These are phyloP conservation scores for Tillandsia fasciculata DNA, from an alignment of 176 grass and related monocot species.

Conservation along the genomic window DNA sequence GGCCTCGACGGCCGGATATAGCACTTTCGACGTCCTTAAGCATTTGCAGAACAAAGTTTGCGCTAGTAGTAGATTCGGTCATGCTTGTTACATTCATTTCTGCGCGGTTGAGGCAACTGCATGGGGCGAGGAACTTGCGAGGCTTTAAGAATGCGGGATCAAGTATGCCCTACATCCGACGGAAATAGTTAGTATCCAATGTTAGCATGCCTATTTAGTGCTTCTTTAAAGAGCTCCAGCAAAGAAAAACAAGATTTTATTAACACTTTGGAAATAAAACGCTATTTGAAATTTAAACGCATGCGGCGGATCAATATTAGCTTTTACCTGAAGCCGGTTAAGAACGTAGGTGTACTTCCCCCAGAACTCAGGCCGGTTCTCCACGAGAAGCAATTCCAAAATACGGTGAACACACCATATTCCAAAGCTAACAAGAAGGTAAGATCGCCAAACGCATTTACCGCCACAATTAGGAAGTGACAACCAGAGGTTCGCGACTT, in stretches of 20 bases:
- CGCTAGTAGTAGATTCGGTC: background rate
- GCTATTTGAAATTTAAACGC: no score
- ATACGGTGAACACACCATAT: conserved; percentile 33
- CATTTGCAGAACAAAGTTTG: background rate
- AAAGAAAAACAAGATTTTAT: no score
- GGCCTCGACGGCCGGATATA: background rate
- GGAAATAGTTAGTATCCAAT: no score
- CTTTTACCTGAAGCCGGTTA: conserved; percentile 42
- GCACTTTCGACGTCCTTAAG: background rate
- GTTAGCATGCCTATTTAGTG: no score
- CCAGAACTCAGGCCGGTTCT: conserved; percentile 19
- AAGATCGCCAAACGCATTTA: conserved; percentile 21
- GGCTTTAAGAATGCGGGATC: conserved; percentile 12
- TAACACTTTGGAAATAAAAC: no score
- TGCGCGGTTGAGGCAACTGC: background rate
- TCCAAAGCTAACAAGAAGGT: conserved; percentile 34
- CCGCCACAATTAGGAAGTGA: conserved; percentile 26
- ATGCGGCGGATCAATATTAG: background rate
- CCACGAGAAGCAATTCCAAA: conserved; percentile 14
- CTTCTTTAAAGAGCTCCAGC: no score
- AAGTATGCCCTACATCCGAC: conserved; percentile 18
- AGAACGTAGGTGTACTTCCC: conserved; percentile 36
- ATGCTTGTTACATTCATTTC: background rate
- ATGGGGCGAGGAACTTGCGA: background rate
- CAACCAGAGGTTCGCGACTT: conserved; percentile 7